Conservation (phyloP, 208 protist species). For the Crithidia sp. region DNA sequence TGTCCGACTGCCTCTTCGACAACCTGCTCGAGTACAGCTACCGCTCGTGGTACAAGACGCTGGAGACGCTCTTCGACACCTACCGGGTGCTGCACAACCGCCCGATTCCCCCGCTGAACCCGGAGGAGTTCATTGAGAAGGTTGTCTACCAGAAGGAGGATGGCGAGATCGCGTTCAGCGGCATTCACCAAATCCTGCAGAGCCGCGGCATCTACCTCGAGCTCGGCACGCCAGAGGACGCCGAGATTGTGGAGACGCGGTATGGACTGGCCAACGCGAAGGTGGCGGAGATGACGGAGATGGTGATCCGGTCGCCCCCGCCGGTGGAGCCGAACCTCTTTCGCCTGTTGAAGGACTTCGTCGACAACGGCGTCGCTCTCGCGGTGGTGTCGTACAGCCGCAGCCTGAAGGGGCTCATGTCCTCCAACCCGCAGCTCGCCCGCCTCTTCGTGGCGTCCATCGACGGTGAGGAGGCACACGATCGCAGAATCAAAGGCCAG, state of each 20-base stretch:
- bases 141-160: constrained; percentile 85
- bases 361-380: constrained; percentile 61
- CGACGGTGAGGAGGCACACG: constrained; percentile 89
- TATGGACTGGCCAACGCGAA: constrained; percentile 92
- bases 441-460: constrained; percentile 76
- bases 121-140: constrained; percentile 84
- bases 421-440: constrained; percentile 57
- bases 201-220: constrained; percentile 75
- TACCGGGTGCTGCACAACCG: constrained; percentile 81
- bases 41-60: constrained; percentile 79
- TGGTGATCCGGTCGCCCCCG: constrained; percentile 58
- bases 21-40: constrained; percentile 90
- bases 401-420: constrained; percentile 67
- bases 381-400: constrained; percentile 87
- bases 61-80: constrained; percentile 89
- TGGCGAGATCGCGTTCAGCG: constrained; percentile 82
- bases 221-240: constrained; percentile 84
- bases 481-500: constrained; percentile 71
- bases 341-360: constrained; percentile 59
- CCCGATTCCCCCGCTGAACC: constrained; percentile 74
- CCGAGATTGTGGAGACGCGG: constrained; percentile 90
- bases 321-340: constrained; percentile 62
- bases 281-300: constrained; percentile 85
- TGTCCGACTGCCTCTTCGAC: constrained; percentile 81
- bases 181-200: constrained; percentile 84